Percentiles rank a stretch among this genome's conserved stretches.
Evolutionary conservation across 768 basidiomycete species (phyloP).

Genomic region (Suillus lakei): DNA sequence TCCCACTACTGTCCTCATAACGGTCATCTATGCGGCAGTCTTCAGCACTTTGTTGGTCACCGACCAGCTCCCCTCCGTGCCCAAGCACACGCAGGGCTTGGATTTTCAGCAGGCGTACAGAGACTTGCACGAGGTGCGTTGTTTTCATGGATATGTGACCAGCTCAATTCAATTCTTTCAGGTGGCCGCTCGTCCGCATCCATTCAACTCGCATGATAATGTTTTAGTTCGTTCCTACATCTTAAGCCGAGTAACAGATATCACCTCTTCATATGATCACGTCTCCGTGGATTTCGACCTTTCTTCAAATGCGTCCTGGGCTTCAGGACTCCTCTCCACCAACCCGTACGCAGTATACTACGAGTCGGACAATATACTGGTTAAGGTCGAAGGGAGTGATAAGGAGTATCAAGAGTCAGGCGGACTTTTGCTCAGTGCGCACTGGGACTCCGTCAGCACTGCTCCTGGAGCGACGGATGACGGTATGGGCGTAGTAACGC

Average conservation of each 20-base stretch:
- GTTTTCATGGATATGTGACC: not conserved
- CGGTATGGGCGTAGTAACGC: slow-evolving; percentile 71
- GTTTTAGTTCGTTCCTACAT: slow-evolving; percentile 67
- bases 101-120: slow-evolving; percentile 58
- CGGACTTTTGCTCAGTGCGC: slow-evolving; percentile 76
- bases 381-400: slow-evolving; percentile 63
- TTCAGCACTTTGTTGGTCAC: slow-evolving; percentile 52
- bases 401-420: slow-evolving; percentile 34
- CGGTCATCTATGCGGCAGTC: slow-evolving; percentile 52
- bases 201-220: slow-evolving; percentile 80
- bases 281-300: slow-evolving; percentile 58
- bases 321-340: slow-evolving; percentile 20
- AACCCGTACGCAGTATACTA: slow-evolving; percentile 50
- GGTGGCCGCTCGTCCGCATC: slow-evolving; percentile 75
- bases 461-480: slow-evolving; percentile 79
- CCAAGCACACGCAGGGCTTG: slow-evolving; percentile 48
- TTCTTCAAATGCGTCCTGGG: slow-evolving; percentile 55
- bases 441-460: slow-evolving; percentile 82
- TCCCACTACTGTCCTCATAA: slow-evolving; percentile 51
- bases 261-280: slow-evolving; percentile 48
- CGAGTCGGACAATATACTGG: slow-evolving; percentile 70
- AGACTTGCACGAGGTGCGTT: slow-evolving; percentile 58
- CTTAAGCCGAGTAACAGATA: slow-evolving; percentile 52
- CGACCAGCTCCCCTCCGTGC: slow-evolving; percentile 51
- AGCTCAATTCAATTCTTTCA: slow-evolving; percentile 20